Evolutionary conservation across 257 asterid species (phyloP), one percentile per base, ranked within the genome.

Genomic region (Leonotis leonurus): DNA sequence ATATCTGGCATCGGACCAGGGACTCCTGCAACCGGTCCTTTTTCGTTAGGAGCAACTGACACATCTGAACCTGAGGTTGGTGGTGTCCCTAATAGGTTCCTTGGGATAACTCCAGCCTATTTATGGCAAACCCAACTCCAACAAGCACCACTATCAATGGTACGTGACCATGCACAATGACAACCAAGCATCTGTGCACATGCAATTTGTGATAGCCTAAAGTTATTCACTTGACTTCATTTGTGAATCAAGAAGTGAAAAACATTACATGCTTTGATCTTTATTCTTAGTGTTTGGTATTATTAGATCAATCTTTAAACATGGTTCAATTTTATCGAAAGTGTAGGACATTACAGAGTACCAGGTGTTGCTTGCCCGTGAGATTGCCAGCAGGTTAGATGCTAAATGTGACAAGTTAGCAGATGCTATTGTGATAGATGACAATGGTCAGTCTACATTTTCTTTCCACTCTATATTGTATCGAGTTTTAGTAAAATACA

Each of bases 31-130:
- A 77, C 54, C 70, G 75, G 37, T 65, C 56, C 75, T 51, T 60
- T 72, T 56, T 72, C 78, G 52, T 50, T 41, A 2, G 77, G 78
- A 53, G 75, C 65, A 37, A 70, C 73, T 76, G 97, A 92, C 74
- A 71, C 86, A 43, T 77, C 93, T 50, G 99, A 92, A 73, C 78
- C 95, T 64, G 97, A 85, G 70, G 92, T 92, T 73, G 99, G 99
- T 73, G 99, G 99, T 55, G 97, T 85, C 50, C 88, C 99, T 56
- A 87, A 86, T 78, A 82, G 89, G 74, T 92, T 83, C 76, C 99
- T 92, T 65, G 97, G 99, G 76, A 80, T 92, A 51, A 86, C 95
- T 6, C 95, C 96, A 18, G 55, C 95, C 51, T 92, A 92, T 78
- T 76, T 92, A 56, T 89, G 97, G 99, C 91, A 89, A 77, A 73